Base-by-base conservation (phyloP, 2,329 filamentous ascomycete species). In the Nannizzia gypsea region DNA sequence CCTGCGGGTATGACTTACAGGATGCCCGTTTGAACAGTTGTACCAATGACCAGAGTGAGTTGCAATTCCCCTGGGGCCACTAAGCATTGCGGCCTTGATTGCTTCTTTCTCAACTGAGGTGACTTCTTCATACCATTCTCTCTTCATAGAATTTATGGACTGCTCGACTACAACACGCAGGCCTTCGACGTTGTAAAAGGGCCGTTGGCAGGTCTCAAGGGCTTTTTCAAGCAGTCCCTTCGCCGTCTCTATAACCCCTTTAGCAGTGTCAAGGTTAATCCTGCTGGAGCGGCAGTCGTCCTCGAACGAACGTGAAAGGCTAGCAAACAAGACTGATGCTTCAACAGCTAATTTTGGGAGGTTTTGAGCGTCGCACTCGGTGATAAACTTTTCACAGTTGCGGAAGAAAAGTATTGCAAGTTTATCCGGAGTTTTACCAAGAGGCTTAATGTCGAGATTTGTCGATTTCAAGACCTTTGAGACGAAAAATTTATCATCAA, bases 61-160 rank as follows among this genome's bases (percentile, higher is more conserved):
- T 17, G 42, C 42, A 1, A 67, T 82, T 0, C 79, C 78, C 0
- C 58, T 62, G 40, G 83, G 78, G 62, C 80, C 78, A 0, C 55
- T 60, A 0, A 76, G 67, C 81, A 85, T 83, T 1, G 82, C 81
- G 1, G 63, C 58, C 57, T 79, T 74, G 1, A 83, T 75, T 0
- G 72, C 75, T 72, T 66, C 80, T 76, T 70, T 86, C 81, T 2
- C 77, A 74, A 8, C 71, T 74, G 0, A 75, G 78, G 52, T 36
- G 26, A 56, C 13, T 56, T 56, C 54, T 56, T 56, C 54, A 15
- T 56, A 24, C 31, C 54, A 56, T 56, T 38, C 54, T 9, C 20
- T 40, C 11, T 13, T 26, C 34, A 46, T 58, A 5, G 6, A 34
- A n/a, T 3, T 1, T 24, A 34, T 58, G 6, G 38, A 58, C 17